A percentile compares a stretch with the other conserved stretches of the same genome.
Conservation (phyloP, 2,329 filamentous ascomycete species). For the Aspergillus floridensis region DNA sequence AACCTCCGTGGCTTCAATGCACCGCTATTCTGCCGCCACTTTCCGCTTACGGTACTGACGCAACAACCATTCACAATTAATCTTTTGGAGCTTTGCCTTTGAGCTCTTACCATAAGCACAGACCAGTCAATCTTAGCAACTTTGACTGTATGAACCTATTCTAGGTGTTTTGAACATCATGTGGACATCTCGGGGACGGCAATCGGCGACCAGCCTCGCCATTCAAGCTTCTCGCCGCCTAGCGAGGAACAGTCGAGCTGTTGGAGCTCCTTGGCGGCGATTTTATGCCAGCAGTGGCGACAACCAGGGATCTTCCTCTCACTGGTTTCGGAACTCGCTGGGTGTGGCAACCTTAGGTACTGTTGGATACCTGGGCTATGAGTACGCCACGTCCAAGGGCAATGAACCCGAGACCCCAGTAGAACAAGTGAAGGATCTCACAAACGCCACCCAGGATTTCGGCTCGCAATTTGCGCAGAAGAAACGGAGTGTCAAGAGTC, state of each 20-base stretch:
- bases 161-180: slow-evolving; percentile 20
- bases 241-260: slow-evolving; percentile 17
- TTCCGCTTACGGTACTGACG: slow-evolving; percentile 30
- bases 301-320: slow-evolving; percentile 16
- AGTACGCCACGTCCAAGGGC: slow-evolving; percentile 25
- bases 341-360: slow-evolving; percentile 32
- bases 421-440: slow-evolving; percentile 21
- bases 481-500: slow-evolving; percentile 74
- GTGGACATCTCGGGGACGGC: slow-evolving; percentile 27
- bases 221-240: slow-evolving; percentile 25
- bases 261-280: slow-evolving; percentile 26
- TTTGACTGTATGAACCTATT: slow-evolving; percentile 2
- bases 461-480: slow-evolving; percentile 87
- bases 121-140: not conserved
- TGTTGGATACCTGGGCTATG: slow-evolving; percentile 32
- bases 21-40: slow-evolving; percentile 34
- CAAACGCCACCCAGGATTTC: slow-evolving; percentile 56
- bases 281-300: slow-evolving; percentile 29
- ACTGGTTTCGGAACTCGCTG: slow-evolving; percentile 33
- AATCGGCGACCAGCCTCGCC: slow-evolving; percentile 21
- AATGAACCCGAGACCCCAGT: slow-evolving; percentile 18
- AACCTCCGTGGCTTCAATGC: slow-evolving; percentile 23
- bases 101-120: not conserved
- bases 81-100: not conserved
- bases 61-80: slow-evolving; percentile 24